Conservation (phyloP, 2,329 filamentous ascomycete species). For the Aureobasidium sp. region DNA sequence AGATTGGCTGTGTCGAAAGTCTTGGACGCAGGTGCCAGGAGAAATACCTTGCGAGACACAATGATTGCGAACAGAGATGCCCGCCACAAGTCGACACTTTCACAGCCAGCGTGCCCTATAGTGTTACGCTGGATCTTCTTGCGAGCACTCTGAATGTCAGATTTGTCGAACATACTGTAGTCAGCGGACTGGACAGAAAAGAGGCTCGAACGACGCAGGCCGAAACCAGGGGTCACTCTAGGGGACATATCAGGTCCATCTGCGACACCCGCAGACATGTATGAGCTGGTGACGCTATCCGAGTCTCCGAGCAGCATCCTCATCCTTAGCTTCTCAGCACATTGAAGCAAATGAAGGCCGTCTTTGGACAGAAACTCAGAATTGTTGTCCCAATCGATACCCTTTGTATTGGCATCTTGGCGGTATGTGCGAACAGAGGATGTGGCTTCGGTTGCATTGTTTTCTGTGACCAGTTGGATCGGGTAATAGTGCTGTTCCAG, state of each 20-base stretch:
- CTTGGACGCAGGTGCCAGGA: slow-evolving; percentile 1
- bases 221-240: background rate
- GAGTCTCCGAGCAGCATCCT: slow-evolving; percentile 2
- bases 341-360: slow-evolving; percentile 29
- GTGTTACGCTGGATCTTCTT: slow-evolving; percentile 35
- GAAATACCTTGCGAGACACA: slow-evolving; percentile 22
- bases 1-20: background rate
- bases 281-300: slow-evolving; percentile 13
- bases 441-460: slow-evolving; percentile 27
- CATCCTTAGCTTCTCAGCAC: slow-evolving; percentile 22
- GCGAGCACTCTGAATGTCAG: slow-evolving; percentile 31
- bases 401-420: slow-evolving; percentile 24
- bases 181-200: slow-evolving; percentile 23
- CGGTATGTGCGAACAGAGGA: slow-evolving; percentile 27
- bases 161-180: slow-evolving; percentile 22
- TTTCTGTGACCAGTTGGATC: slow-evolving; percentile 27
- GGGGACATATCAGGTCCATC: background rate
- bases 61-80: slow-evolving; percentile 28
- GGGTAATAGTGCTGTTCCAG: slow-evolving; percentile 34
- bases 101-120: slow-evolving; percentile 28
- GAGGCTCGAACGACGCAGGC: slow-evolving; percentile 21
- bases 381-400: slow-evolving; percentile 31
- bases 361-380: slow-evolving; percentile 24
- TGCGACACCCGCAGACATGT: background rate
- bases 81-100: slow-evolving; percentile 33